phyloP scores from a whole-genome alignment of 1,284 basidiomycete genomes.

The Naganishia liquefaciens region DNA sequence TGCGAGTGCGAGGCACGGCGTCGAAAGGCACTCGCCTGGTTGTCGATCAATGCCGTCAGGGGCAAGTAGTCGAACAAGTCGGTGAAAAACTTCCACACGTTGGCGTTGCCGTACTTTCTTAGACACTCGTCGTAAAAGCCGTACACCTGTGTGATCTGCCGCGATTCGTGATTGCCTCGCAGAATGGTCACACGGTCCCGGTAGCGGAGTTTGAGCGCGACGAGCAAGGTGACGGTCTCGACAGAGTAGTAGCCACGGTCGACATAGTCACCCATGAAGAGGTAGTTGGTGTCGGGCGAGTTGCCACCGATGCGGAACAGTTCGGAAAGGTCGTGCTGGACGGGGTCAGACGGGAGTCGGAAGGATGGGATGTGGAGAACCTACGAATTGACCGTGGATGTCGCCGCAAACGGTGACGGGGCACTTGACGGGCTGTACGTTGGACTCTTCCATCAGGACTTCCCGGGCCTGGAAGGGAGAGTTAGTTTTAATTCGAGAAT shows the following conservation, averaged over 20 bases:
- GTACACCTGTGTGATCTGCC: conserved; percentile 99
- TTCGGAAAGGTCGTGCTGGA: conserved; percentile 95
- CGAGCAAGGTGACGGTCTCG: conserved; percentile 97
- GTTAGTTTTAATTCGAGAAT: neutral
- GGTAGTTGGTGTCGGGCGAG: conserved; percentile 99
- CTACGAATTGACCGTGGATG: conserved; percentile 98
- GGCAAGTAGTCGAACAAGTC: conserved; percentile 98
- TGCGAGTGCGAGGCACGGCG: neutral
- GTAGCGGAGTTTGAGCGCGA: conserved; percentile 96
- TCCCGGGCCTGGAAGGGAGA: conserved; percentile 73
- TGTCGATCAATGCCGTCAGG: conserved; percentile 94
- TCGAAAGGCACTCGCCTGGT: conserved; percentile 72
- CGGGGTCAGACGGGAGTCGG: conserved; percentile 1
- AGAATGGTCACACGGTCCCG: conserved; percentile 98
- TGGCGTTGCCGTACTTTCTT: conserved; percentile 99
- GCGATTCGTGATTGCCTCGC: conserved; percentile 96
- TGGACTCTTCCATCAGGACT: conserved; percentile 96
- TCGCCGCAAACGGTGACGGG: conserved; percentile 97
- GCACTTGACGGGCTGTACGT: conserved; percentile 96
- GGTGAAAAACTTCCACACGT: conserved; percentile 99
- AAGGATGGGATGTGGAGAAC: conserved; percentile 53
- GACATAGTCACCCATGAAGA: conserved; percentile 99
- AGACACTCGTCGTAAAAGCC: conserved; percentile 99
- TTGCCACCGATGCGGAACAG: conserved; percentile 99
- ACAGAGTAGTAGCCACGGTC: conserved; percentile 99